phyloP scores from a whole-genome alignment of 139 green algal genomes.

The Ettlia oleoabundans region DNA sequence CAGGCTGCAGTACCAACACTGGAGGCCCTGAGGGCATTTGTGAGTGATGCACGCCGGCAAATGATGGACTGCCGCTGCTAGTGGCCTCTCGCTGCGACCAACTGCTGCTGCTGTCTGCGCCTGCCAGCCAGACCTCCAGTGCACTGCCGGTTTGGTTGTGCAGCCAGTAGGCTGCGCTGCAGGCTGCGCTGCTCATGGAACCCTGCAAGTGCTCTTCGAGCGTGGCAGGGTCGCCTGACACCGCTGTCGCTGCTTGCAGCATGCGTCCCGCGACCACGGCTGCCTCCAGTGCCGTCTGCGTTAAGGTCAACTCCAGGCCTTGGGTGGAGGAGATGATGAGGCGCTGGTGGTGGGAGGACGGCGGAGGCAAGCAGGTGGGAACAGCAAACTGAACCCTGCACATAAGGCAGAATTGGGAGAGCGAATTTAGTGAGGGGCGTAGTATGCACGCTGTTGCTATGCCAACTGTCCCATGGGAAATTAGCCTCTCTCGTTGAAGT shows the following conservation, averaged over 20 bases:
- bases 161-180: conserved; percentile 37
- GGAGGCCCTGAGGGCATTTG: conserved; percentile 21
- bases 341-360: background rate
- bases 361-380: background rate
- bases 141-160: conserved; percentile 45
- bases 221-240: background rate
- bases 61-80: background rate
- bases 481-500: too few relatives aligned
- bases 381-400: conserved; percentile 7
- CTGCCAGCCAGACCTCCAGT: conserved; percentile 42
- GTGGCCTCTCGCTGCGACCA: background rate
- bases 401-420: too few relatives aligned
- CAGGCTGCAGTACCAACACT: conserved; percentile 16
- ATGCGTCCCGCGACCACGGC: background rate
- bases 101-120: background rate
- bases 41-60: background rate
- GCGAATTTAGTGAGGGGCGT: too few relatives aligned
- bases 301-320: conserved; percentile 61
- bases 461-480: too few relatives aligned
- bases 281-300: conserved; percentile 27
- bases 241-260: background rate
- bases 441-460: too few relatives aligned
- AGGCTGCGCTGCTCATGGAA: background rate
- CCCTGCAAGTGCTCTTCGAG: background rate
- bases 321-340: conserved; percentile 24